Base-by-base conservation (phyloP, 495 filamentous ascomycete genomes). In the Penicillium psychrofluorescens region DNA sequence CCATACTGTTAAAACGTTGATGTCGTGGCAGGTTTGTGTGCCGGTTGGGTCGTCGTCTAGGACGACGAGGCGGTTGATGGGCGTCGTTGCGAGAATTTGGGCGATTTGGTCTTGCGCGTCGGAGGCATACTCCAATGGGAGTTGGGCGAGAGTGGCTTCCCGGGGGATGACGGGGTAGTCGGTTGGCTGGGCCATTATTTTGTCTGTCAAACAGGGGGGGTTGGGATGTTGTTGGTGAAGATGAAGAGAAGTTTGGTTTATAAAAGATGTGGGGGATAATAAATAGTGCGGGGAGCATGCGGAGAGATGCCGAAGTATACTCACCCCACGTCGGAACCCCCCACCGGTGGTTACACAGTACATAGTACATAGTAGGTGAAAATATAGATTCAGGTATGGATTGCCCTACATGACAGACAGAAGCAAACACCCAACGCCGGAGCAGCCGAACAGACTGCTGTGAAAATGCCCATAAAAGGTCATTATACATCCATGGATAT, bases 31-130 rank as follows among this genome's bases (percentile, higher is more conserved):
- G 40, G 76, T 78, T 53, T 78, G 75, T 1, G 76, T 79, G 11
- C 74, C 74, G 8, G 74, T 79, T 38, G 74, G 74, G 43, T 79
- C 75, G 43, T 79, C 74, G 36, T 79, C 75, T 11, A 79, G 65
- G 3, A 74, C 66, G 11, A 79, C 69, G 11, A 79, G 66, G 1
- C 64, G 63, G 22, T 55, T 66, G 45, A 59, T 51, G 8, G 50
- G 46, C 6, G 61, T 35, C 12, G 55, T 59, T 42, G 57, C 37
- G 16, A 69, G 62, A 39, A 61, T 47, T 9, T 62, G 44, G 33
- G 63, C 53, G 37, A 67, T 67, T 40, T 64, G 60, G 45, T 58
- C 54, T 47, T 66, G 64, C 1, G 62, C 51, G 47, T 66, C 56
- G 10, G 49, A 34, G 48, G 60, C 38, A 43, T 60, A 66, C 40